Percentiles rank a stretch among this genome's conserved stretches.
phyloP scores from a whole-genome alignment of 108 stramenopile genomes.

The Pinguiococcus pyrenoidosus region DNA sequence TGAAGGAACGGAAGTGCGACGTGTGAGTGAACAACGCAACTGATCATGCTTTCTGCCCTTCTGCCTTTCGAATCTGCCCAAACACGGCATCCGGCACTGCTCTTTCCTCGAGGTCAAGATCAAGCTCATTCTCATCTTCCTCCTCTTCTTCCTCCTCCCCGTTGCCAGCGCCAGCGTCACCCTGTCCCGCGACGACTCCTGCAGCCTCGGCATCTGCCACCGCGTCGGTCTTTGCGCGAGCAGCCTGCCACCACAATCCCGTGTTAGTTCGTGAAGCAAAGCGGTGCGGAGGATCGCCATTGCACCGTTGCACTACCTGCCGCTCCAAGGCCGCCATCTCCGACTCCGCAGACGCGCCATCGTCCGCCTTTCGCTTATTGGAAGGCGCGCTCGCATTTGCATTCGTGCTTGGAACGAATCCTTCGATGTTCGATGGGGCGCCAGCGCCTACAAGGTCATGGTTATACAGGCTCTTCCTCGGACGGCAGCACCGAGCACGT shows the following conservation, averaged over 20 bases:
- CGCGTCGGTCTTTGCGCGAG: constrained; percentile 55
- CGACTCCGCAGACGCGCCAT: constrained; percentile 42
- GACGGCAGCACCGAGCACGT: too few species aligned
- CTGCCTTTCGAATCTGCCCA: too few species aligned
- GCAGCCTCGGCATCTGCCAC: constrained; percentile 20
- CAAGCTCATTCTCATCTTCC: constrained; percentile 26
- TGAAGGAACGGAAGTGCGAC: too few species aligned
- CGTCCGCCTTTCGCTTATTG: constrained; percentile 20
- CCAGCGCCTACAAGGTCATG: too few species aligned
- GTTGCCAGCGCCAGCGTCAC: constrained; percentile 27
- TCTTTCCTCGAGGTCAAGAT: constrained; percentile 39
- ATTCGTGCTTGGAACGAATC: too few species aligned
- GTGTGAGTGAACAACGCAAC: too few species aligned
- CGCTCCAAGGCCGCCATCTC: constrained; percentile 71
- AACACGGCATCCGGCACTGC: constrained; percentile 57
- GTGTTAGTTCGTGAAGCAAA: too few species aligned
- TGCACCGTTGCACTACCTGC: too few species aligned
- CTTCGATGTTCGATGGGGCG: too few species aligned
- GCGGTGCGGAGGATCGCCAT: too few species aligned
- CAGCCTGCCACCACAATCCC: too few species aligned
- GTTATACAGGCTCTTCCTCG: not conserved
- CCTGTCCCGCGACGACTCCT: not conserved
- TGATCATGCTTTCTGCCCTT: too few species aligned
- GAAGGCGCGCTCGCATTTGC: not conserved
- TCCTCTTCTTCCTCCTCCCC: constrained; percentile 36